Evolutionary conservation across 2,329 filamentous ascomycete genomes (phyloP).

Genomic region (Aspergillus sp.): DNA sequence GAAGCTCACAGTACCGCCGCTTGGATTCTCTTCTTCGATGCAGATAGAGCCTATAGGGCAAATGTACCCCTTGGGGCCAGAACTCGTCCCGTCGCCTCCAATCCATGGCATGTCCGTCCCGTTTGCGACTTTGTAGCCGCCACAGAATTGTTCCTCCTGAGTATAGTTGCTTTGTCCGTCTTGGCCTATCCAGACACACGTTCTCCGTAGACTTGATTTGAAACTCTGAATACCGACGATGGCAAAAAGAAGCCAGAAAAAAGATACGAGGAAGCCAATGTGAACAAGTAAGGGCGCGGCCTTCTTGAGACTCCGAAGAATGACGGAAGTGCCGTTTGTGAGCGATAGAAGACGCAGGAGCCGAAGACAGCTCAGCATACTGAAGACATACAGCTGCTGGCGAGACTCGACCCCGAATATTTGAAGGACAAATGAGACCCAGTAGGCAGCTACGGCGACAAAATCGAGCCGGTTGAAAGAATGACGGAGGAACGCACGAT

Average conservation of each 20-base stretch:
- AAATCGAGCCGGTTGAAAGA: conserved; percentile 96
- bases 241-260: conserved; percentile 97
- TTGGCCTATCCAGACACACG: conserved; percentile 71
- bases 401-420: conserved; percentile 61
- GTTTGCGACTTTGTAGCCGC: conserved; percentile 61
- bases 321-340: conserved; percentile 90
- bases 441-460: conserved; percentile 87
- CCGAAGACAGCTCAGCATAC: conserved; percentile 92
- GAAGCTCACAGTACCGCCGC: conserved; percentile 80
- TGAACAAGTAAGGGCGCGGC: conserved; percentile 85
- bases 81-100: conserved; percentile 46
- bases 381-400: conserved; percentile 78
- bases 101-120: conserved; percentile 62
- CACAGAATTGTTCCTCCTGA: conserved; percentile 65
- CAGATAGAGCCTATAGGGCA: conserved; percentile 81
- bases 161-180: conserved; percentile 33
- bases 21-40: conserved; percentile 70
- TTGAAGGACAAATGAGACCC: conserved; percentile 76
- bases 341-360: conserved; percentile 86
- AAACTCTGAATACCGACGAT: conserved; percentile 97
- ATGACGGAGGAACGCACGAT: conserved; percentile 86
- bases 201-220: conserved; percentile 70
- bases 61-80: conserved; percentile 68
- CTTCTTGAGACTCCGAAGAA: conserved; percentile 89
- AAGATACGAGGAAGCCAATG: conserved; percentile 87